Evolutionary conservation across 2,329 filamentous ascomycete species (phyloP).

Genomic region (Fusarium musae): DNA sequence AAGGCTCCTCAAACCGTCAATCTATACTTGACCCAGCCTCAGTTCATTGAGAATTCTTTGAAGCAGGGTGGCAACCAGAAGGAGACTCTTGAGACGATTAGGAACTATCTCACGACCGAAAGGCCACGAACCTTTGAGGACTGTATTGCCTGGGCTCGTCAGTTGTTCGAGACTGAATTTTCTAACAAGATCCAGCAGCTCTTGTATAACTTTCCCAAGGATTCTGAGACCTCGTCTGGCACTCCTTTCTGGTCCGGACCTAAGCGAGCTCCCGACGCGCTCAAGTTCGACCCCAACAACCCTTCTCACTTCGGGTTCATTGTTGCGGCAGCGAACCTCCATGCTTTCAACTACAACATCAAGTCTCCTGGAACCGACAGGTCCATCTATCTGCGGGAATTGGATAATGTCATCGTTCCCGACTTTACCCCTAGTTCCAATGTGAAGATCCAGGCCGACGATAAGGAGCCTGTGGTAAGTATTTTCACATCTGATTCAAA

Average conservation of each 20-base stretch:
- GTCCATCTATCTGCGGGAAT: conserved; percentile 78
- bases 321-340: conserved; percentile 87
- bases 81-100: conserved; percentile 88
- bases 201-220: conserved; percentile 96
- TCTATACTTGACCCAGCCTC: conserved; percentile 88
- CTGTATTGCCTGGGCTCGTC: conserved; percentile 94
- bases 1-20: conserved; percentile 95
- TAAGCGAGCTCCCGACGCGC: conserved; percentile 91
- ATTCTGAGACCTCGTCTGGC: conserved; percentile 86
- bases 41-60: conserved; percentile 86
- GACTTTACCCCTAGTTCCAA: conserved; percentile 91
- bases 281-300: conserved; percentile 89
- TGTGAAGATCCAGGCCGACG: conserved; percentile 96
- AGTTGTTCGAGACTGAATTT: conserved; percentile 95
- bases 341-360: conserved; percentile 98
- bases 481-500: not conserved
- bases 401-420: conserved; percentile 93
- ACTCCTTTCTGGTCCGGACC: conserved; percentile 98
- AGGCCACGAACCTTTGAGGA: conserved; percentile 94
- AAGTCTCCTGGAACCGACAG: conserved; percentile 79
- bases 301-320: conserved; percentile 89
- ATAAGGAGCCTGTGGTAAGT: conserved; percentile 84
- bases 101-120: conserved; percentile 89
- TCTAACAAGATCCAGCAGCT: conserved; percentile 97
- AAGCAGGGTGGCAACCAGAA: conserved; percentile 97